These are phyloP conservation scores for Syzygium aqueum DNA, from an alignment of 345 rosid species.

Conservation along the genomic window DNA sequence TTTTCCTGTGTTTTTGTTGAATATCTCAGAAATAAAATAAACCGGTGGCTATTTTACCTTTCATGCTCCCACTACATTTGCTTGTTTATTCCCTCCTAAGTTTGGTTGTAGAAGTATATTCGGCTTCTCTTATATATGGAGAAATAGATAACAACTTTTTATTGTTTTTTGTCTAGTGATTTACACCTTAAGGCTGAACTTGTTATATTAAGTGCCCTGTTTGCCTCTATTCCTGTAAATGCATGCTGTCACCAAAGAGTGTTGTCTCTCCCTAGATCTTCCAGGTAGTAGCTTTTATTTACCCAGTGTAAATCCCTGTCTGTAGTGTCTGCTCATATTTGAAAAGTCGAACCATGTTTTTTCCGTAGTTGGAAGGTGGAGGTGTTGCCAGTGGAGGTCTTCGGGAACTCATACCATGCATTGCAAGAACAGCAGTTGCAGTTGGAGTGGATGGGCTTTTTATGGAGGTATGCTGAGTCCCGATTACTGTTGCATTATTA, in stretches of 20 bases:
- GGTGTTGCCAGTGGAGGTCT: constrained; percentile 99
- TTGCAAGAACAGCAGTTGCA: constrained; percentile 93
- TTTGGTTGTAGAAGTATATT: neutral
- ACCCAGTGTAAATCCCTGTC: neutral
- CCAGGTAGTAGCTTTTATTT: neutral
- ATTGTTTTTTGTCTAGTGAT: neutral
- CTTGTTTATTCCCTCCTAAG: neutral
- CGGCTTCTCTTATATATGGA: neutral
- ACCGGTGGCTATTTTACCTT: neutral
- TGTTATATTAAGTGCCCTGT: neutral
- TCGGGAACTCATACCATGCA: constrained; percentile 95
- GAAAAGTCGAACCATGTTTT: neutral
- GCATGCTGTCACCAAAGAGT: neutral
- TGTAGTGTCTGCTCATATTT: neutral
- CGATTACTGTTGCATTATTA: neutral
- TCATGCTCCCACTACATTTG: neutral
- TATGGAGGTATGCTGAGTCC: constrained; percentile 71
- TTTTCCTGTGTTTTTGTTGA: neutral
- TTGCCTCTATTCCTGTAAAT: neutral
- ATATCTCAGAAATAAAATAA: neutral
- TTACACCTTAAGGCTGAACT: neutral
- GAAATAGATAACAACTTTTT: neutral
- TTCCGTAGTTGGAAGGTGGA: constrained; percentile 77
- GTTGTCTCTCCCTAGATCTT: neutral
- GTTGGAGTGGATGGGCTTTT: constrained; percentile 96